Base-by-base conservation (phyloP, 768 basidiomycete species). In the Pisolithus tinctorius region DNA sequence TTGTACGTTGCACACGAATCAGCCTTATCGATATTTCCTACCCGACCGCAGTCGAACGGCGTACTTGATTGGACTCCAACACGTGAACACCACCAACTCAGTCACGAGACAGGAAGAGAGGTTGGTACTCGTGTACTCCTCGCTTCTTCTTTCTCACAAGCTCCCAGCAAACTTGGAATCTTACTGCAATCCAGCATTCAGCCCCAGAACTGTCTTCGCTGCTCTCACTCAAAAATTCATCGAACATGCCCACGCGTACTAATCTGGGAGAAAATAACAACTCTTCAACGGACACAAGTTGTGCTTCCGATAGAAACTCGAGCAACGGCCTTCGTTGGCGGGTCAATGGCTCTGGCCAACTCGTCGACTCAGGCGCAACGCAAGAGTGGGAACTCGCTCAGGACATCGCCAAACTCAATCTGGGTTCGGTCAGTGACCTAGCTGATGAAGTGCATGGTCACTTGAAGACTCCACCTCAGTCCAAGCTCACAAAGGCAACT, bases 321-420 rank as follows among this genome's bases (percentile, higher is more conserved):
- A 58, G 66, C 49, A 74, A 71, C 59, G 58, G 61, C 36, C 72
- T 72, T 52, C 81, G 81, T 57, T 87, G 86, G 85, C 77, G 79
- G 58, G 69, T 83, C 60, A 83, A 81, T 58, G 75, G 70, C 52
- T 79, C 73, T 49, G 85, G 82, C 57, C 83, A 83, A 58, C 71
- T 84, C 52, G 74, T 70, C 31, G 82, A 86, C 64, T 67, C 76
- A 27, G 77, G 77, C 16, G 71, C 71, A 46, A 58, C 78, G 48
- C 69, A 76, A 48, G 77, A 80, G 45, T 89, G 87, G 87, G 82
- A 83, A 49, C 74, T 89, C 52, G 74, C 84, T 38, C 83, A 87
- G 62, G 83, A 84, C 55, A 80, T 90, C 48, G 82, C 80, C 57
- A 80, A 83, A 65, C 69, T 89, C 56, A 83, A 84, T 61, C 82